Evolutionary conservation across 2,329 filamentous ascomycete species (phyloP).

Genomic region (Daldinia sp.): DNA sequence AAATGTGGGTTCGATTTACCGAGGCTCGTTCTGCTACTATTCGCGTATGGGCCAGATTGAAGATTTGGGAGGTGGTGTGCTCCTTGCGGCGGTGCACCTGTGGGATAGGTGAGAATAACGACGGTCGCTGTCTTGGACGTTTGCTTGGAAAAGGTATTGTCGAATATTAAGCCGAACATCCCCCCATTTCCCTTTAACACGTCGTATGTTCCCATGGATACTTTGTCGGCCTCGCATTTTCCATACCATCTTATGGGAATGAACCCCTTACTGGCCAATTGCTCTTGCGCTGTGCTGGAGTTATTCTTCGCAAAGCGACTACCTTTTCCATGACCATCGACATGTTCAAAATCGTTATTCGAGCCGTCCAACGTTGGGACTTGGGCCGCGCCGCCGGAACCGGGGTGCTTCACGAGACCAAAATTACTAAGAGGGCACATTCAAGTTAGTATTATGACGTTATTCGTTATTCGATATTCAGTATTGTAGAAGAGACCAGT

Average conservation of each 20-base stretch:
- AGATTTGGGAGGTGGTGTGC: constrained; percentile 73
- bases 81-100: constrained; percentile 77
- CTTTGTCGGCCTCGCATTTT: constrained; percentile 96
- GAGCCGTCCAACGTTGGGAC: constrained; percentile 55
- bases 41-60: constrained; percentile 52
- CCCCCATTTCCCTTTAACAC: constrained; percentile 78
- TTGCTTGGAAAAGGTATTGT: constrained; percentile 98
- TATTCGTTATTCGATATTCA: too few species aligned
- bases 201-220: constrained; percentile 88
- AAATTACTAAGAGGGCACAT: constrained; percentile 71
- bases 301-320: constrained; percentile 64
- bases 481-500: constrained; percentile 1
- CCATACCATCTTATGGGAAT: constrained; percentile 84
- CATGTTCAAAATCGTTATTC: constrained; percentile 54
- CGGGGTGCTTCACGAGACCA: constrained; percentile 96
- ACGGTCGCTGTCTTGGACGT: constrained; percentile 95
- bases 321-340: constrained; percentile 53
- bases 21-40: constrained; percentile 61
- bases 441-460: constrained; percentile 29
- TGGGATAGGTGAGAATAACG: constrained; percentile 92
- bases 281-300: constrained; percentile 66
- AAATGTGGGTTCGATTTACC: constrained; percentile 57
- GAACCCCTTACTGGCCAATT: constrained; percentile 72
- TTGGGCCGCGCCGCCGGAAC: constrained; percentile 66
- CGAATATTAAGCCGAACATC: constrained; percentile 96